Conservation (phyloP, 495 filamentous ascomycete genomes). For the Talaromyces ruber region DNA sequence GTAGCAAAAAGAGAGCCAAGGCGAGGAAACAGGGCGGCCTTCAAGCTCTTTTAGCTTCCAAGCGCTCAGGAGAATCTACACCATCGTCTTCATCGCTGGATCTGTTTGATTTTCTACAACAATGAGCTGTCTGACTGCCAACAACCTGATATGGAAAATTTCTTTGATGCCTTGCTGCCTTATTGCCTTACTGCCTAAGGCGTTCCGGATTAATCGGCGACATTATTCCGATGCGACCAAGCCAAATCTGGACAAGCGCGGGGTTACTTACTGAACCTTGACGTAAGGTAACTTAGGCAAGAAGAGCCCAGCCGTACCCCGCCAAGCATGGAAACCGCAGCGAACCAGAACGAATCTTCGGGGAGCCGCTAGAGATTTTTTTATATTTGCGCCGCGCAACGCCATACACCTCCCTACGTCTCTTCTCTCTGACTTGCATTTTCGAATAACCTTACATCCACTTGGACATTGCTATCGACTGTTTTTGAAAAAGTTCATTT, state of each 20-base stretch:
- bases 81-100: conserved; percentile 30
- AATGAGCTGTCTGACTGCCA: conserved; percentile 9
- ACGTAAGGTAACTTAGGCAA: neutral
- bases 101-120: conserved; percentile 51
- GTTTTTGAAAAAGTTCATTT: neutral
- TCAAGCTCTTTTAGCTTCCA: conserved; percentile 48
- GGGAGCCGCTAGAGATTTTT: conserved; percentile 19
- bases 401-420: neutral
- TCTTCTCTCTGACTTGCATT: neutral
- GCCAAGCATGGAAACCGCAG: conserved; percentile 20
- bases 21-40: conserved; percentile 49
- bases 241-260: conserved; percentile 7
- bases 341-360: conserved; percentile 34
- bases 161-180: conserved; percentile 4
- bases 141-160: conserved; percentile 11
- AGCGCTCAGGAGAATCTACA: conserved; percentile 17
- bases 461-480: neutral
- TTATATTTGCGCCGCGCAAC: conserved; percentile 7
- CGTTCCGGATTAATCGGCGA: conserved; percentile 6
- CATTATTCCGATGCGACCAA: neutral
- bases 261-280: conserved; percentile 2
- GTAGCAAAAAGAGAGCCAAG: conserved; percentile 52
- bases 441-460: neutral
- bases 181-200: neutral
- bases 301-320: neutral